phyloP scores from a whole-genome alignment of 768 basidiomycete genomes.

The Hygrophoropsis aurantiaca region DNA sequence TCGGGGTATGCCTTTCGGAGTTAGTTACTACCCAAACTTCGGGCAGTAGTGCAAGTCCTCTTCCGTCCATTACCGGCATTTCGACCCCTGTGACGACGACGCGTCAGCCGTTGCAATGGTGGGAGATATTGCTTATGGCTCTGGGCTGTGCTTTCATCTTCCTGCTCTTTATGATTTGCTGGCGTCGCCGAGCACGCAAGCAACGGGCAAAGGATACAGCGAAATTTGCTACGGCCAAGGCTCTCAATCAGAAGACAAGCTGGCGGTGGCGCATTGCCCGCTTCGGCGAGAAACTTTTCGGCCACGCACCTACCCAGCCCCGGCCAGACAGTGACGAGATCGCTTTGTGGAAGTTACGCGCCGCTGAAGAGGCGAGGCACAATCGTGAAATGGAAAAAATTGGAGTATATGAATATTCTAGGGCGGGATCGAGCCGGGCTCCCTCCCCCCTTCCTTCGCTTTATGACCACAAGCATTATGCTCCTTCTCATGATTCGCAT shows the following conservation, averaged over 20 bases:
- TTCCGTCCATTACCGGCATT: constrained; percentile 60
- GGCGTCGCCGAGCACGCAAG: constrained; percentile 69
- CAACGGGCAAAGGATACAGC: constrained; percentile 67
- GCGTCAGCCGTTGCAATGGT: constrained; percentile 59
- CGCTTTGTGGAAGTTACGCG: constrained; percentile 48
- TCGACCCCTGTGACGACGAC: constrained; percentile 44
- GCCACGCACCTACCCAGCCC: constrained; percentile 33
- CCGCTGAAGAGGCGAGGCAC: constrained; percentile 51
- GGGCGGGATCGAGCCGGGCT: constrained; percentile 35
- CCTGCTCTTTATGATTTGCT: constrained; percentile 61
- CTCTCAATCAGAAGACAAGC: constrained; percentile 42
- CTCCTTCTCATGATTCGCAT: constrained; percentile 25
- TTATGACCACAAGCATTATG: constrained; percentile 23
- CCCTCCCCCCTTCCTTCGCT: constrained; percentile 46
- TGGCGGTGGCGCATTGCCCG: constrained; percentile 61
- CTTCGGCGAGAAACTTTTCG: constrained; percentile 60
- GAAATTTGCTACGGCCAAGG: constrained; percentile 60
- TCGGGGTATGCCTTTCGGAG: constrained; percentile 81
- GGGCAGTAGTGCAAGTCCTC: constrained; percentile 40
- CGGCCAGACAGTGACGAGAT: constrained; percentile 44
- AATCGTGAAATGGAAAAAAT: constrained; percentile 51
- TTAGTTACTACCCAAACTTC: constrained; percentile 56
- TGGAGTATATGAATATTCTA: constrained; percentile 46
- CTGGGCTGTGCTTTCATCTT: constrained; percentile 82
- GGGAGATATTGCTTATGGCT: constrained; percentile 83